Percentiles rank a stretch among this genome's conserved stretches.
Evolutionary conservation across 2,329 filamentous ascomycete genomes (phyloP).

Genomic region (Fusarium continuum): DNA sequence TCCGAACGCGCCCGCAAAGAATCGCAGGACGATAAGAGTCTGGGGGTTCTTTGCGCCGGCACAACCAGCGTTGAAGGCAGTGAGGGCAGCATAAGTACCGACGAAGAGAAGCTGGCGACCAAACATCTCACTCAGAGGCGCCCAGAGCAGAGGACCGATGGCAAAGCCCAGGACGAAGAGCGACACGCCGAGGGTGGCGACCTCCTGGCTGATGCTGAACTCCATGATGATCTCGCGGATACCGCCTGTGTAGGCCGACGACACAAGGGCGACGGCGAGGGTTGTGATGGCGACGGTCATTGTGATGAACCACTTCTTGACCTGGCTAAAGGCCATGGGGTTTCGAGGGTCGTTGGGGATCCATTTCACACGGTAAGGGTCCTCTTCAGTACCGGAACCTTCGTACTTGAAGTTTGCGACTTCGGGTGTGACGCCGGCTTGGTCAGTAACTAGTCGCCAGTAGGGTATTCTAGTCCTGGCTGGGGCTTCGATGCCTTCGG

Average conservation of each 20-base stretch:
- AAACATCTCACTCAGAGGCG: constrained; percentile 76
- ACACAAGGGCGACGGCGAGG: constrained; percentile 30
- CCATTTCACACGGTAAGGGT: constrained; percentile 34
- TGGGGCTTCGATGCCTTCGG: constrained; percentile 26
- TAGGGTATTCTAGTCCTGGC: constrained; percentile 29
- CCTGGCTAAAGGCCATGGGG: constrained; percentile 24
- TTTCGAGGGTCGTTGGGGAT: constrained; percentile 35
- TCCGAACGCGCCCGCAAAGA: constrained; percentile 81
- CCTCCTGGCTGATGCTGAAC: constrained; percentile 31
- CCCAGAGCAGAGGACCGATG: constrained; percentile 77
- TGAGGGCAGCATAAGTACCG: constrained; percentile 70
- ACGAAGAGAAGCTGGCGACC: constrained; percentile 69
- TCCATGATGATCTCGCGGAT: constrained; percentile 28
- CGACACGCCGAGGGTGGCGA: constrained; percentile 33
- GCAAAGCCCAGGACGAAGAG: constrained; percentile 53
- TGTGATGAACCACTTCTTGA: constrained; percentile 37
- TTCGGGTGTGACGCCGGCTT: constrained; percentile 31
- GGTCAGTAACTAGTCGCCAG: constrained; percentile 32
- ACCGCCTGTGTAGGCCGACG: constrained; percentile 31
- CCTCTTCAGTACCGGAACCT: constrained; percentile 30
- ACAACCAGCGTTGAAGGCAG: constrained; percentile 79
- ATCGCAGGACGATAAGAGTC: constrained; percentile 75
- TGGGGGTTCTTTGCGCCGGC: constrained; percentile 76
- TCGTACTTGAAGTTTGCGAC: constrained; percentile 33
- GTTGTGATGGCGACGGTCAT: constrained; percentile 30